Evolutionary conservation across 1,284 basidiomycete genomes (phyloP), one percentile per base, ranked within the genome.

Genomic region (Cryptococcus sp.): DNA sequence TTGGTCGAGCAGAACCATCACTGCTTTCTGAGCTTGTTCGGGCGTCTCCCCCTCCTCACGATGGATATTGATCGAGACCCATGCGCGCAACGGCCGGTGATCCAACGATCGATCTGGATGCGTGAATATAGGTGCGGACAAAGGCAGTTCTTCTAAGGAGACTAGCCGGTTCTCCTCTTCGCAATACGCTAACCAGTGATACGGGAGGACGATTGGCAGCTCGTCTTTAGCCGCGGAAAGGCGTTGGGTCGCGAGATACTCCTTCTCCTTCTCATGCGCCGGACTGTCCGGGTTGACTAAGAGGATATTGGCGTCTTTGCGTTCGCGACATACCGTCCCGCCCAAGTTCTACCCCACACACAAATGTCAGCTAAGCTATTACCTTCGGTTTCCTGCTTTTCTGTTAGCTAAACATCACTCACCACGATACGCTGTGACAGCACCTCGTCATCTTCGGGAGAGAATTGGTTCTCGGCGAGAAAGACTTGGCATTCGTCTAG

Each of bases 151-250:
- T 40, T 51, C 45, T 11, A 65, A 41, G 23, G 60, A 27, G 20
- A 72, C 39, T 48, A 58, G 19, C 5, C 7, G 20, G 41, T 19
- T 6, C 47, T 42, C 39, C 42, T 48, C 7, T 42, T 51, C 25
- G 52, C 71, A 69, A 20, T 46, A 47, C 6, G 64, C 39, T 19
- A 77, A 62, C 68, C 70, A 77, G 61, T 75, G 71, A 52, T 77
- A 76, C 10, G 71, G 64, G 19, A 27, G 16, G 8, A 53, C 30
- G 58, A 55, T 43, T 63, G 58, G 27, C 30, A 35, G 30, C 30
- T 35, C 30, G 30, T 10, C 30, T 54, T 54, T 7, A 30, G 25
- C 13, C 30, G 42, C 17, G 53, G 41, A 10, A 38, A 35, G 23
- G 25, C 50, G 23, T 45, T 10, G 3, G 13, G 7, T 2, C 2